phyloP scores from a whole-genome alignment of 2,329 filamentous ascomycete species.

The Trichothecium sympodiale region DNA sequence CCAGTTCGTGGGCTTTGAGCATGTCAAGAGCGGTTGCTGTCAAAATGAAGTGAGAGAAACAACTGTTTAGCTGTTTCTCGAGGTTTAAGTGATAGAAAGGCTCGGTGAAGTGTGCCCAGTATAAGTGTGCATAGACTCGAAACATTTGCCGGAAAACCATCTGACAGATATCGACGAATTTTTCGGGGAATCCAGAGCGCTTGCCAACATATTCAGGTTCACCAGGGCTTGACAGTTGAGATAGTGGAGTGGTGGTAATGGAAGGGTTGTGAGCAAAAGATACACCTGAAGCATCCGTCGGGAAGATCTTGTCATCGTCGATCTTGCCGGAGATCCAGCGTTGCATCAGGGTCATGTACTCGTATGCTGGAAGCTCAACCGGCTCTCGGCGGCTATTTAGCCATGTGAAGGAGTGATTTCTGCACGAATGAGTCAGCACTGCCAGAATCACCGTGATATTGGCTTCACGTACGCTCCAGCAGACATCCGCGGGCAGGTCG shows the following conservation, averaged over 20 bases:
- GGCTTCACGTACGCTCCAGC: conserved; percentile 69
- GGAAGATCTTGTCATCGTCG: conserved; percentile 80
- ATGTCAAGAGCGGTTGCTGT: conserved; percentile 74
- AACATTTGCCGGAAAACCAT: conserved; percentile 97
- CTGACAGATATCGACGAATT: conserved; percentile 84
- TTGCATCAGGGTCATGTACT: conserved; percentile 93
- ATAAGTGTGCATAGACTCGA: conserved; percentile 93
- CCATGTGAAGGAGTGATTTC: conserved; percentile 95
- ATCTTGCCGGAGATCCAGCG: conserved; percentile 97
- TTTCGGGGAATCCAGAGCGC: conserved; percentile 81
- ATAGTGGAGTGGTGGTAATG: conserved; percentile 46
- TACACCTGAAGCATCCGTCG: conserved; percentile 65
- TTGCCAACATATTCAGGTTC: conserved; percentile 78
- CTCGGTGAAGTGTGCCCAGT: conserved; percentile 88
- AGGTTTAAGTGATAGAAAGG: conserved; percentile 76
- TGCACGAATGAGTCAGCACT: conserved; percentile 14
- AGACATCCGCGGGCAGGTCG: conserved; percentile 83
- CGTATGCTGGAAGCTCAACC: conserved; percentile 81
- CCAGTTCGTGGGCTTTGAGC: conserved; percentile 78
- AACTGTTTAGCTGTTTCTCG: conserved; percentile 75
- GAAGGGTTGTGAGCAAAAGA: conserved; percentile 54
- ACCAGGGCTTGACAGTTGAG: conserved; percentile 48
- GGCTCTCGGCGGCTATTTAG: conserved; percentile 78
- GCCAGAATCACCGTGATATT: background rate
- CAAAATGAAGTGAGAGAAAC: conserved; percentile 75